phyloP scores from a whole-genome alignment of 495 filamentous ascomycete species.

The Tuber indicum region DNA sequence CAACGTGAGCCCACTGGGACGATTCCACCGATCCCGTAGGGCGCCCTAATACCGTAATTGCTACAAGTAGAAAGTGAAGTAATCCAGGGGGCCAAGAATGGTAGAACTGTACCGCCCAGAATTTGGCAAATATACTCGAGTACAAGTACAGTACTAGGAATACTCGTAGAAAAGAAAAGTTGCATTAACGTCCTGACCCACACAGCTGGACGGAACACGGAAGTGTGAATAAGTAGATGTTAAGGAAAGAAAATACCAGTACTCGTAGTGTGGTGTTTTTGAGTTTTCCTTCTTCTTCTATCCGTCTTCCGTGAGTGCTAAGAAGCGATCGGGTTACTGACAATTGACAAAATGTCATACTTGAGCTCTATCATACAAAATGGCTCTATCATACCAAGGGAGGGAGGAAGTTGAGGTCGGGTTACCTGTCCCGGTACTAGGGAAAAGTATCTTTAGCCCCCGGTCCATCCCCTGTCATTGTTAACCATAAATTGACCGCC shows the following conservation, averaged over 20 bases:
- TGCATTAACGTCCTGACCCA: not conserved
- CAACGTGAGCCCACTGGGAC: not conserved
- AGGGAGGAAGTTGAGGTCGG: not conserved
- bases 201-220: not conserved
- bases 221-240: not conserved
- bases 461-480: not conserved
- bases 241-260: not conserved
- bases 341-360: not conserved
- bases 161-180: not conserved
- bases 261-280: not conserved
- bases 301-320: not conserved
- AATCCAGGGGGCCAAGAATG: not conserved
- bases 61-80: not conserved
- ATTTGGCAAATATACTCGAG: not conserved
- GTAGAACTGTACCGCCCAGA: not conserved
- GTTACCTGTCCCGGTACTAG: not conserved
- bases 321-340: not conserved
- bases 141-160: not conserved
- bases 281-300: not conserved
- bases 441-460: not conserved
- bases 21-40: not conserved
- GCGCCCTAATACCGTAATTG: not conserved
- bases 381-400: not conserved
- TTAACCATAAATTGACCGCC: constrained; percentile 2
- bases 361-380: not conserved